phyloP scores from a whole-genome alignment of 352 stramenopile species.

The Globisporangium perplexum region DNA sequence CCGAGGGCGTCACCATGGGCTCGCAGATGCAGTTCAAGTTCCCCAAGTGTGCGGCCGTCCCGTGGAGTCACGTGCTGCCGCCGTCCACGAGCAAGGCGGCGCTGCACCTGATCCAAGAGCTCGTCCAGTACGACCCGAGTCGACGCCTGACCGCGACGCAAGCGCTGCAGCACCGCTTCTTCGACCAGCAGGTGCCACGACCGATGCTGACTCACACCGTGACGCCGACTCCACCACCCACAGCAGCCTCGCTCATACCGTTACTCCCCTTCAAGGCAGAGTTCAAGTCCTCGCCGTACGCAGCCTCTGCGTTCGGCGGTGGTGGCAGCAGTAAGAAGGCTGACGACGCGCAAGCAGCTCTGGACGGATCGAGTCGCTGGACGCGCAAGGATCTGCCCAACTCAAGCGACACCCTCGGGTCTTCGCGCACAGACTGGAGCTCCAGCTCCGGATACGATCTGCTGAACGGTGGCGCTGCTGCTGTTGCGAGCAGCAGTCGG shows the following conservation, averaged over 20 bases:
- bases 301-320: neutral
- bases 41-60: conserved; percentile 76
- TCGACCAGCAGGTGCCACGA: conserved; percentile 59
- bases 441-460: conserved; percentile 6
- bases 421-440: conserved; percentile 10
- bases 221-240: neutral
- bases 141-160: conserved; percentile 82
- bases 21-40: conserved; percentile 91
- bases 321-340: conserved; percentile 7
- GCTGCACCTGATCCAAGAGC: conserved; percentile 81
- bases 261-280: conserved; percentile 22
- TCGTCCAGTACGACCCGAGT: conserved; percentile 92
- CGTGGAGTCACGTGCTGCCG: conserved; percentile 69
- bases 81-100: conserved; percentile 52
- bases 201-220: conserved; percentile 20
- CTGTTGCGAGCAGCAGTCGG: neutral
- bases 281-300: conserved; percentile 18
- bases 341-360: neutral
- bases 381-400: conserved; percentile 9
- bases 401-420: neutral
- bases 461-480: neutral
- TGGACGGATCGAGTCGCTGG: conserved; percentile 7
- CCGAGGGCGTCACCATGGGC: conserved; percentile 84
- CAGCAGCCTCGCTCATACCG: neutral
- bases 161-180: conserved; percentile 93